Evolutionary conservation across 306 rosid species (phyloP).

Genomic region (Glycine soja): DNA sequence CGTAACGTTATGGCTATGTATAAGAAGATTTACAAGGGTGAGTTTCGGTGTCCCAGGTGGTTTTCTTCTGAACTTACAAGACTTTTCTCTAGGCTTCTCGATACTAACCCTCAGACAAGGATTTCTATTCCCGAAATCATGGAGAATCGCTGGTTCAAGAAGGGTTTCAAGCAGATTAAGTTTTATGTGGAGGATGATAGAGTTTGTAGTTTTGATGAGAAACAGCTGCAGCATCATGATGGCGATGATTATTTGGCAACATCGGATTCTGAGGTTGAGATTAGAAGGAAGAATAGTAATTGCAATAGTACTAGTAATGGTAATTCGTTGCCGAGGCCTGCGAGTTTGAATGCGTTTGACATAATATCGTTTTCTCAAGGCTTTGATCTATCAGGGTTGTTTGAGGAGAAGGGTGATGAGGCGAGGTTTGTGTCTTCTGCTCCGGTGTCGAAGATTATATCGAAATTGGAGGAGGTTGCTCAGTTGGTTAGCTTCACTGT

Average conservation of each 20-base stretch:
- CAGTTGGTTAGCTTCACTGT: slow-evolving; percentile 62
- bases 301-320: background rate
- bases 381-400: slow-evolving; percentile 66
- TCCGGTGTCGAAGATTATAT: slow-evolving; percentile 57
- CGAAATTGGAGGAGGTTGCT: slow-evolving; percentile 68
- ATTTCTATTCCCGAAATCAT: slow-evolving; percentile 61
- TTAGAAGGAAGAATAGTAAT: slow-evolving; percentile 20
- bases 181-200: slow-evolving; percentile 62
- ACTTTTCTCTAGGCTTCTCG: slow-evolving; percentile 54
- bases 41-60: slow-evolving; percentile 64
- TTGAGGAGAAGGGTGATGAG: slow-evolving; percentile 68
- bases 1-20: slow-evolving; percentile 57
- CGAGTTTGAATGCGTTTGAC: slow-evolving; percentile 71
- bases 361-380: slow-evolving; percentile 70
- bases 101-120: slow-evolving; percentile 55
- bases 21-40: slow-evolving; percentile 64
- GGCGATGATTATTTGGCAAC: slow-evolving; percentile 14
- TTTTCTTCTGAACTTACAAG: slow-evolving; percentile 50
- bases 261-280: slow-evolving; percentile 47
- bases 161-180: slow-evolving; percentile 56
- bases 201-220: slow-evolving; percentile 52
- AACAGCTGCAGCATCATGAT: background rate
- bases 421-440: slow-evolving; percentile 62
- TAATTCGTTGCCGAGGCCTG: slow-evolving; percentile 54
- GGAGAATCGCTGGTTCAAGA: slow-evolving; percentile 60